A percentile compares a stretch with the other conserved stretches of the same genome.
These are phyloP conservation scores for Pseudopyrenochaeta lycopersici DNA, from an alignment of 2,329 filamentous ascomycete species.

Conservation along the genomic window DNA sequence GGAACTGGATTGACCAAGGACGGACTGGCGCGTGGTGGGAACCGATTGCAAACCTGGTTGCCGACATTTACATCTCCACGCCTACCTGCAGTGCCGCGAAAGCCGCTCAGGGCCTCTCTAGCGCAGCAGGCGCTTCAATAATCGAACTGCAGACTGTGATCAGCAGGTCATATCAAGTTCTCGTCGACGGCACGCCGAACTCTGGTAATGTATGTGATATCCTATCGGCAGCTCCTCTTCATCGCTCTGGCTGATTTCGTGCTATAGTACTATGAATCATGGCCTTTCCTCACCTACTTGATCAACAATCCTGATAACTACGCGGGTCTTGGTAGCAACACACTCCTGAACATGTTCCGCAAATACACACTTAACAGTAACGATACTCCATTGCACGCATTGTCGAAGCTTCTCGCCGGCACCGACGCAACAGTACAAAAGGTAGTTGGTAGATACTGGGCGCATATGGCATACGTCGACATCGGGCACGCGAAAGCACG, in stretches of 20 bases:
- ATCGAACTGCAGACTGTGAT: slow-evolving; percentile 57
- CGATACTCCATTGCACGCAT: slow-evolving; percentile 60
- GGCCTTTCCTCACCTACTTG: slow-evolving; percentile 61
- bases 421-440: slow-evolving; percentile 45
- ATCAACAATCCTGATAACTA: slow-evolving; percentile 59
- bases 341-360: slow-evolving; percentile 39
- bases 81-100: slow-evolving; percentile 51
- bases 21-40: slow-evolving; percentile 62
- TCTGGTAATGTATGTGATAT: slow-evolving; percentile 33
- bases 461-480: slow-evolving; percentile 62
- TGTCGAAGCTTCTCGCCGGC: slow-evolving; percentile 48
- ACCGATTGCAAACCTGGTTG: slow-evolving; percentile 60
- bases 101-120: slow-evolving; percentile 46
- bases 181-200: slow-evolving; percentile 55
- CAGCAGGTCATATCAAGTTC: slow-evolving; percentile 57
- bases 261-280: slow-evolving; percentile 56
- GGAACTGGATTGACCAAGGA: slow-evolving; percentile 50
- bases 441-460: slow-evolving; percentile 61
- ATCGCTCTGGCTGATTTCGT: too few species aligned
- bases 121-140: slow-evolving; percentile 44
- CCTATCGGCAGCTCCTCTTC: too few species aligned
- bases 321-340: slow-evolving; percentile 25
- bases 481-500: slow-evolving; percentile 57
- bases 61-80: slow-evolving; percentile 59
- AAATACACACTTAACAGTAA: slow-evolving; percentile 57